Evolutionary conservation across 2,329 filamentous ascomycete genomes (phyloP), one percentile per base, ranked within the genome.

Genomic region (Colletotrichum sp.): DNA sequence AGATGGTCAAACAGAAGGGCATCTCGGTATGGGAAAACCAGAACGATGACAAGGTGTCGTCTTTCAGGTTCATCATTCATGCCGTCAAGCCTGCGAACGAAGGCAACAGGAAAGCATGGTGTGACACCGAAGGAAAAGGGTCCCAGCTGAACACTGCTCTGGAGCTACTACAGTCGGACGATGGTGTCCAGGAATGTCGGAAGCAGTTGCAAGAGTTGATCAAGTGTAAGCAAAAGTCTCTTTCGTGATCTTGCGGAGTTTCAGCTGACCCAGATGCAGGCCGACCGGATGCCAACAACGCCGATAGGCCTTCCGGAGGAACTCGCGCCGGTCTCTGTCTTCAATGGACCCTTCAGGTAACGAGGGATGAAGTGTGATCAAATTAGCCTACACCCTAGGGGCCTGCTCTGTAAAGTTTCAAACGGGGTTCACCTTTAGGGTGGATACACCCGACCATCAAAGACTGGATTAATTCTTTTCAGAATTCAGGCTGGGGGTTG

Each of bases 401-500:
- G 5, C 3, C 12, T 1, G 39, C 18, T 43, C 18, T n/a, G 39
- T 43, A 1, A n/a, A n/a, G 39, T n/a, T n/a, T n/a, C 18, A 43
- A 43, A n/a, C 18, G 18, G 9, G 18, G 39, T 43, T 43, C 18
- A 2, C 9, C 5, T 43, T 43, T 43, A 10, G 18, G 39, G 9
- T 10, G 9, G 18, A 43, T 1, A 6, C 39, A 43, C 8, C 1
- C 9, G 15, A 39, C 36, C 36, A 18, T 48, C 43, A 5, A 48
- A 48, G n/a, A 3, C 43, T 22, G n/a, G n/a, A 48, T n/a, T 18
- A 9, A n/a, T n/a, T n/a, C 4, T 1, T 48, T 22, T 22, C 6
- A 18, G 1, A 48, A 48, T 22, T 7, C 0, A 48, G n/a, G 10
- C n/a, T 12, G 0, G 2, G n/a, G n/a, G 10, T 48, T 22, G 10